Evolutionary conservation across 768 basidiomycete genomes (phyloP), one percentile per base, ranked within the genome.

Genomic region (Agrocybe pediades): DNA sequence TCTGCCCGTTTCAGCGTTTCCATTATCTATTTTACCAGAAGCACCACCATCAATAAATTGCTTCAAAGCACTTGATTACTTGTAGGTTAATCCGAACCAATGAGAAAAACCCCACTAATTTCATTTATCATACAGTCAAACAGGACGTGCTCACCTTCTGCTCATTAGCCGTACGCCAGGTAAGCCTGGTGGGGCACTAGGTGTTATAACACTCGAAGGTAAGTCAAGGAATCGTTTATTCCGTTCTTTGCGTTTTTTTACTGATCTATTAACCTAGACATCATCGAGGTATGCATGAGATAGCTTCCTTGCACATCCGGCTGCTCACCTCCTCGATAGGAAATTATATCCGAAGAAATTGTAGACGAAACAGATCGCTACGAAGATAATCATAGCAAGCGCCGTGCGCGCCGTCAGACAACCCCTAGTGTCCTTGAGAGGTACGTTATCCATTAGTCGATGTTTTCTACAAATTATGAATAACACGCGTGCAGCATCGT

Each of bases 271-370:
- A 8, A 26, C 13, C 1, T 45, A 87, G 90, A 91, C 62, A 82
- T 90, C 54, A 90, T 90, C 47, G 88, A 91, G 67, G 84, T 82
- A 40, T 47, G 62, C 57, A 41, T 23, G 21, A 13, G 2, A 16
- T 29, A n/a, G 30, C 17, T 50, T 27, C 6, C 21, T 19, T 21
- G 5, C 9, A 41, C 41, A 7, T n/a, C 9, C 23, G 40, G 49
- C 54, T 8, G 68, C 68, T 52, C 70, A 24, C 3, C 19, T 6
- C 4, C 15, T 27, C 21, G 17, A 1, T 33, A 92, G 82, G 95
- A 96, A 79, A 97, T 98, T 57, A 90, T 98, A 16, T 87, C 89
- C 0, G 94, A 95, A 71, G 95, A 97, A 68, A 96, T 97, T 49
- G 88, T 96, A 20, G 95, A 96, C 63, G 95, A 97, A 68, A 96